Evolutionary conservation across 2,329 filamentous ascomycete genomes (phyloP).

Genomic region (Metarhizium guizhouense): DNA sequence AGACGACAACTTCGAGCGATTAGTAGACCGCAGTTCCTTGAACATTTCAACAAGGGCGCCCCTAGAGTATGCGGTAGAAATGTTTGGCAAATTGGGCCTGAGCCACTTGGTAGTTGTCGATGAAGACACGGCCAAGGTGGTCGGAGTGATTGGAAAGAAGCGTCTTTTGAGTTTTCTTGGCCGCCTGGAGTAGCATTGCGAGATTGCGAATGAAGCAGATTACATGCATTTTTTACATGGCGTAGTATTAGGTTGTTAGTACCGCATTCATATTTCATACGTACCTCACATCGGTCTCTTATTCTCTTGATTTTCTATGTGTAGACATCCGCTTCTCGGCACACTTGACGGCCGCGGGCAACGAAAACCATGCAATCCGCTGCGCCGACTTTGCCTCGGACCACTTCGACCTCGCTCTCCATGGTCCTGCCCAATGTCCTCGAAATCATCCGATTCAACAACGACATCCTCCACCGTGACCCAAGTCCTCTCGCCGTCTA

Average conservation of each 20-base stretch:
- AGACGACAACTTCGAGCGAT: conserved; percentile 27
- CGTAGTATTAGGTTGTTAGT: background rate
- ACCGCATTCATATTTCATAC: background rate
- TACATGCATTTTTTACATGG: background rate
- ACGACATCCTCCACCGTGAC: background rate
- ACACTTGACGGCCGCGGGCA: background rate
- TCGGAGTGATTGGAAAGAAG: conserved; percentile 51
- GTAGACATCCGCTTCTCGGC: background rate
- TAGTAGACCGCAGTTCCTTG: conserved; percentile 46
- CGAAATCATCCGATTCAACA: background rate
- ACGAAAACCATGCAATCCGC: background rate
- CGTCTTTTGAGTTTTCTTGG: conserved; percentile 22
- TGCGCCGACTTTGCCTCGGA: background rate
- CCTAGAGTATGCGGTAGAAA: conserved; percentile 49
- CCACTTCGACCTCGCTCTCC: background rate
- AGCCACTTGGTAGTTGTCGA: conserved; percentile 44
- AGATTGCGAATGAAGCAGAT: background rate
- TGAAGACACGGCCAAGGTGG: conserved; percentile 37
- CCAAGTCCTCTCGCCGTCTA: background rate
- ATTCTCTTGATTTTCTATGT: background rate
- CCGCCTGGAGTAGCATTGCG: background rate
- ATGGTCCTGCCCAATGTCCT: background rate
- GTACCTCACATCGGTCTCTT: background rate
- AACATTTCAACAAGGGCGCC: conserved; percentile 40
- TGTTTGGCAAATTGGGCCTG: conserved; percentile 49